Base-by-base conservation (phyloP, 192 early-diverging fungal species). In the Podochytrium sp. region DNA sequence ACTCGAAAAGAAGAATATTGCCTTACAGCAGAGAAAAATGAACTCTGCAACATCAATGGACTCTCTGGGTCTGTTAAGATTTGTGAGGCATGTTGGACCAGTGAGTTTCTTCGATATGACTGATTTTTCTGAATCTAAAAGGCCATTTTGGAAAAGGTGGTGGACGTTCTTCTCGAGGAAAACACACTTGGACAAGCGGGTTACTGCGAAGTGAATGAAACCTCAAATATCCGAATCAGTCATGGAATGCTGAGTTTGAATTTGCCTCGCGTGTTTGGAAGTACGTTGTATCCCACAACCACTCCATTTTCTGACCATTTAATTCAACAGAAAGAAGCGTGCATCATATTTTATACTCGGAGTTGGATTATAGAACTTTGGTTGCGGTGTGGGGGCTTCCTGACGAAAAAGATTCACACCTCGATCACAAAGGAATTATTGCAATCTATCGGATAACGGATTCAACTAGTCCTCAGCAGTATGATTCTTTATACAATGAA, bases 101-200 rank as follows among this genome's bases (percentile, higher is more conserved):
- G 82, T 82, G 39, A 57, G 32, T 39, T 38, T 40, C 5, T 23
- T 50, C 49, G 37, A 33, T 55, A n/a, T 76, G 34, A 32, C 14
- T 16, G 6, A 0, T 25, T 59, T 38, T n/a, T 41, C 74, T 73
- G 5, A 14, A 75, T 52, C 53, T 53, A 27, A 20, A 7, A 61
- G 3, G 37, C 59, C 33, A 43, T 53, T 1, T 37, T 61, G 25
- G 27, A 3, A 23, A 37, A 79, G 81, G 78, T 83, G n/a, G 75
- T 84, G 60, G 79, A 84, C 30, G 59, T 75, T 10, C 47, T 84
- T 7, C 42, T 84, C 25, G 83, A 84, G 29, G 83, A 84, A 57
- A 84, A 81, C 39, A 55, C 72, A 0, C 59, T 35, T 12, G 34
- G 77, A 61, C 50, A 55, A 77, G 29, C 53, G 68, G 34, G 58